Percentiles rank a stretch among this genome's conserved stretches.
These are phyloP conservation scores for Plectosphaerella plurivora DNA, from an alignment of 2,329 filamentous ascomycete species.

Conservation along the genomic window DNA sequence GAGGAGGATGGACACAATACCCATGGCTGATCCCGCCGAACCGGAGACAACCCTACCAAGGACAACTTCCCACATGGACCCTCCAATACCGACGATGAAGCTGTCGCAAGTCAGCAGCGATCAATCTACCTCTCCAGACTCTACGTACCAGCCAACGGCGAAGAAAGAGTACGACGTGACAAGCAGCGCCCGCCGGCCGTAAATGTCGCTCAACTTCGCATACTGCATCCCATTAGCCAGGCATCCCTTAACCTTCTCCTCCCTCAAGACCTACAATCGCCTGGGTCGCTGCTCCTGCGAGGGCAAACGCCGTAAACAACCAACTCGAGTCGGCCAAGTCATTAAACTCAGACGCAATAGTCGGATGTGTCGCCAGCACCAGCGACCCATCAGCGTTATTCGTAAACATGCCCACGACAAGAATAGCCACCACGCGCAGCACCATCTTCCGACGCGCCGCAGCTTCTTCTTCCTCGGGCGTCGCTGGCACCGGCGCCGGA, in stretches of 20 bases:
- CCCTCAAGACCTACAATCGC: conserved; percentile 31
- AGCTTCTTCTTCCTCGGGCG: background rate
- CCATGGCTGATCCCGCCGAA: conserved; percentile 46
- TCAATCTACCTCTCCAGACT: background rate
- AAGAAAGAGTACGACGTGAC: conserved; percentile 49
- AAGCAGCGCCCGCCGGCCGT: conserved; percentile 45
- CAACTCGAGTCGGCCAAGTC: conserved; percentile 52
- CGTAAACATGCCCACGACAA: conserved; percentile 49
- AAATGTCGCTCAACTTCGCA: conserved; percentile 57
- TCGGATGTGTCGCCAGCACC: conserved; percentile 61
- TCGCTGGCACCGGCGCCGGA: background rate
- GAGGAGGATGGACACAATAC: conserved; percentile 43
- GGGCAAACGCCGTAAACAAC: conserved; percentile 24
- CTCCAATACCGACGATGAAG: conserved; percentile 34
- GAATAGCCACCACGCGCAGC: conserved; percentile 16
- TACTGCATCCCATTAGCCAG: conserved; percentile 26
- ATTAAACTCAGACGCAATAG: conserved; percentile 57
- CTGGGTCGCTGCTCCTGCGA: conserved; percentile 25
- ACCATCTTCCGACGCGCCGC: conserved; percentile 4
- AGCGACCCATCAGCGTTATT: conserved; percentile 61
- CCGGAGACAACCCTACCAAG: conserved; percentile 48
- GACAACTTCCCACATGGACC: conserved; percentile 43
- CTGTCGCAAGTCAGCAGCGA: conserved; percentile 6
- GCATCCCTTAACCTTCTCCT: no score
- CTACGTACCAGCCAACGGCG: conserved; percentile 45